Evolutionary conservation across 2,329 filamentous ascomycete genomes (phyloP), one percentile per base, ranked within the genome.

Genomic region (Alternaria conjuncta): DNA sequence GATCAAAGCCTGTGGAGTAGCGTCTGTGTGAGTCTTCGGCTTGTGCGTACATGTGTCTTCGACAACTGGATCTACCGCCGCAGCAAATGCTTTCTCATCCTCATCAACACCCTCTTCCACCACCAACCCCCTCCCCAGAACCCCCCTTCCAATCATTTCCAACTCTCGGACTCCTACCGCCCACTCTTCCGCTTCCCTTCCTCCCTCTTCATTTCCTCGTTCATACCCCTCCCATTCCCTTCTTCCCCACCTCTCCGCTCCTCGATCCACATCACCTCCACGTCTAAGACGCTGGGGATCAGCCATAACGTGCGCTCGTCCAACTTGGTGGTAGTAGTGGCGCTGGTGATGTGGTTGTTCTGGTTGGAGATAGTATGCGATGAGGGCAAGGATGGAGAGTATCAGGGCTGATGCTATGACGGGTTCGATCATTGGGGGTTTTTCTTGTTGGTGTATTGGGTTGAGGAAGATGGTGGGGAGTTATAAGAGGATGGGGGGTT

Each of bases 111-210:
- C n/a, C n/a, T n/a, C n/a, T 10, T 41, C 3, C 15, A 10, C 1
- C 0, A 0, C 7, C 13, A 36, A 3, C 13, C 2, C 0, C 2
- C 2, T n/a, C 32, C 13, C 15, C 13, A 41, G 2, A 18, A 5
- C 0, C 2, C 8, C 9, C 15, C 32, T 18, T 15, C 8, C 32
- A 10, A 6, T 10, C 15, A 41, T 3, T 0, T 9, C 36, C 36
- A 11, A 41, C 3, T 41, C 15, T n/a, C 8, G 36, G 0, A 2
- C 36, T 11, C n/a, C 36, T 1, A 41, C 18, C 36, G 8, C 36
- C n/a, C 4, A 23, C 23, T 23, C 23, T 4, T 5, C 23, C 6
- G 23, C 23, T 23, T 3, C 8, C 32, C 8, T 15, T 41, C 18
- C 32, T 6, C 32, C 15, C 2, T 18, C 36, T 18, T 18, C 36